phyloP scores from a whole-genome alignment of 2,329 filamentous ascomycete species.

The Arachnomyces sp. region DNA sequence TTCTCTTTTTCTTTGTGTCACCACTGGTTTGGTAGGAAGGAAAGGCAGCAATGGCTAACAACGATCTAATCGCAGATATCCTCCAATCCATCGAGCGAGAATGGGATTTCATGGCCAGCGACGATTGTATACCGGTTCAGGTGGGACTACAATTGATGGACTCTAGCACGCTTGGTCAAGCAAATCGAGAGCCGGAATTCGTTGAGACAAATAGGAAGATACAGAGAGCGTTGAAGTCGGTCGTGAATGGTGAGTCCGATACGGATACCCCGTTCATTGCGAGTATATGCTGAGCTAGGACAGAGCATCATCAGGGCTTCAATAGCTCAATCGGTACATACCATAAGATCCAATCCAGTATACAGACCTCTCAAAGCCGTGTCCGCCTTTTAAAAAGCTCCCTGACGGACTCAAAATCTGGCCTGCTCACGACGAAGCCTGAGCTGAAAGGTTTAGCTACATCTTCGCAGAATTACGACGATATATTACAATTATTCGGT shows the following conservation, averaged over 20 bases:
- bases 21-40: constrained; percentile 6
- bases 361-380: constrained; percentile 77
- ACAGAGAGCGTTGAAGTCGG: constrained; percentile 85
- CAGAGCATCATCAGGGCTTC: constrained; percentile 95
- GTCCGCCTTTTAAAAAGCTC: constrained; percentile 77
- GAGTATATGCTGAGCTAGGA: constrained; percentile 9
- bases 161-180: constrained; percentile 83
- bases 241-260: constrained; percentile 63
- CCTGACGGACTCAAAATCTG: constrained; percentile 70
- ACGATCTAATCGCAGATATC: constrained; percentile 40
- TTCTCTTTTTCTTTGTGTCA: constrained; percentile 2
- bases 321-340: constrained; percentile 98
- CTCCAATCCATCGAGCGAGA: constrained; percentile 77
- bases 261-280: constrained; percentile 7
- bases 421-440: constrained; percentile 75
- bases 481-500: constrained; percentile 72
- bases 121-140: constrained; percentile 86
- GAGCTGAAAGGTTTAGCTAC: constrained; percentile 85
- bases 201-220: constrained; percentile 75
- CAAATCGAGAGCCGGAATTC: constrained; percentile 81
- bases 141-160: constrained; percentile 93
- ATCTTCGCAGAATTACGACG: constrained; percentile 83
- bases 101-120: constrained; percentile 86
- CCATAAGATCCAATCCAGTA: constrained; percentile 94
- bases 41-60: not conserved